Percentiles rank a stretch among this genome's conserved stretches.
phyloP scores from a whole-genome alignment of 208 protist species.

The Histomonas meleagridis region DNA sequence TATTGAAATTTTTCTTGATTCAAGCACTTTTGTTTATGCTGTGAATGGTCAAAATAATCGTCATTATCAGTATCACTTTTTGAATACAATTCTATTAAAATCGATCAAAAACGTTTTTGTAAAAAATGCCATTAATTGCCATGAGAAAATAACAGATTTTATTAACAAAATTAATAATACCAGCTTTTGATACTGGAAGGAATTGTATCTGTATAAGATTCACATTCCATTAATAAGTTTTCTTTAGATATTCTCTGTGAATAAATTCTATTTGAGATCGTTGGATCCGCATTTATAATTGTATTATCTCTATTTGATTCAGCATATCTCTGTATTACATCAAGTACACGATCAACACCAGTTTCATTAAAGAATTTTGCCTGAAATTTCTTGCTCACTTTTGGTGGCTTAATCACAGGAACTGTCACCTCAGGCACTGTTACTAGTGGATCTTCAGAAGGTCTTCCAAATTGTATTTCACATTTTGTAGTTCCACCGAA shows the following conservation, averaged over 20 bases:
- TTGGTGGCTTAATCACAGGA: neutral
- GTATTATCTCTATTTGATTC: neutral
- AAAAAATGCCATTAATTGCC: no score
- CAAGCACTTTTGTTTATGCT: no score
- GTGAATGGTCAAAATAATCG: no score
- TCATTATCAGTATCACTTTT: no score
- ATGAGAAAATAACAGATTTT: neutral
- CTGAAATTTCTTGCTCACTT: neutral
- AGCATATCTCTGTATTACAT: neutral
- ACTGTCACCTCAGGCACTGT: neutral
- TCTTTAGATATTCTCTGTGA: neutral
- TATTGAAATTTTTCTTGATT: no score
- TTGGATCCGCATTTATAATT: neutral
- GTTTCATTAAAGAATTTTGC: conserved; percentile 12
- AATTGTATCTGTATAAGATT: neutral
- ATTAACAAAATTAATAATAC: neutral
- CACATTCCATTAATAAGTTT: neutral
- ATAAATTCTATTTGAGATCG: neutral
- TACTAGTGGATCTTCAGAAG: neutral
- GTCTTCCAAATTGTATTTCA: neutral
- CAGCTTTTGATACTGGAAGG: neutral
- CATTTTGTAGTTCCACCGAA: conserved; percentile 20
- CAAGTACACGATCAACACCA: neutral
- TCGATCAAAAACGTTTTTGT: no score
- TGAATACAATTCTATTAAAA: no score